Percentiles rank a stretch among this genome's conserved stretches.
These are phyloP conservation scores for Carex littledalei DNA, from an alignment of 176 grass and related monocot species.

Conservation along the genomic window DNA sequence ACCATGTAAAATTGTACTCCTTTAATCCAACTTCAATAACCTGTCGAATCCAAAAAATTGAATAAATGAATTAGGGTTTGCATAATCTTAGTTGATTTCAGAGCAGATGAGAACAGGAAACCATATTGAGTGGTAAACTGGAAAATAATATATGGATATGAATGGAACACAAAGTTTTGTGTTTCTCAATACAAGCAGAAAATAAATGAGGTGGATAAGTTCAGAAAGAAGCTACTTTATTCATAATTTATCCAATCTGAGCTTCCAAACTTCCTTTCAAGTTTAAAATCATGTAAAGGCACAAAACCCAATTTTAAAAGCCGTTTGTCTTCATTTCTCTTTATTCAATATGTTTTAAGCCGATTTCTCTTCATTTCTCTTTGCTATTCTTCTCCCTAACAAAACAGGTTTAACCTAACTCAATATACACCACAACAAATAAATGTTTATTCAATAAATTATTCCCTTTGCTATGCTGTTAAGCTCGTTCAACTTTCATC, in stretches of 20 bases:
- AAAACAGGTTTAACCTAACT: not conserved
- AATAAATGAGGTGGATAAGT: not conserved
- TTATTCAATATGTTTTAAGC: not conserved
- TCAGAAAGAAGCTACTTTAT: not conserved
- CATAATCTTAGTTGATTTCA: not conserved
- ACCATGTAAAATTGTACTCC: conserved; percentile 82
- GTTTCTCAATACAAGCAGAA: not conserved
- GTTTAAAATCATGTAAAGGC: not conserved
- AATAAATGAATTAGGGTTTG: not conserved
- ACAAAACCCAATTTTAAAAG: not conserved
- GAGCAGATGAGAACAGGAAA: not conserved
- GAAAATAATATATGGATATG: not conserved
- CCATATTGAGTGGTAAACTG: not conserved
- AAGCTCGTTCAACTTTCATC: not conserved
- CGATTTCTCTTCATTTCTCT: not conserved
- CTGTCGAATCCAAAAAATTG: conserved; percentile 39
- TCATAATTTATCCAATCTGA: not conserved
- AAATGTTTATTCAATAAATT: not conserved
- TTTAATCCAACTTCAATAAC: conserved; percentile 86
- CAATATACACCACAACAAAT: not conserved
- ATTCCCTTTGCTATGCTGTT: not conserved
- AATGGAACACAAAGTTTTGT: not conserved
- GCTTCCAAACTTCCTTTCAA: not conserved
- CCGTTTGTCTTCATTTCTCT: not conserved
- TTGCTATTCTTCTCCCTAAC: not conserved